Conservation (phyloP, 1,284 basidiomycete genomes). For the Cutaneotrichosporon sp. region DNA sequence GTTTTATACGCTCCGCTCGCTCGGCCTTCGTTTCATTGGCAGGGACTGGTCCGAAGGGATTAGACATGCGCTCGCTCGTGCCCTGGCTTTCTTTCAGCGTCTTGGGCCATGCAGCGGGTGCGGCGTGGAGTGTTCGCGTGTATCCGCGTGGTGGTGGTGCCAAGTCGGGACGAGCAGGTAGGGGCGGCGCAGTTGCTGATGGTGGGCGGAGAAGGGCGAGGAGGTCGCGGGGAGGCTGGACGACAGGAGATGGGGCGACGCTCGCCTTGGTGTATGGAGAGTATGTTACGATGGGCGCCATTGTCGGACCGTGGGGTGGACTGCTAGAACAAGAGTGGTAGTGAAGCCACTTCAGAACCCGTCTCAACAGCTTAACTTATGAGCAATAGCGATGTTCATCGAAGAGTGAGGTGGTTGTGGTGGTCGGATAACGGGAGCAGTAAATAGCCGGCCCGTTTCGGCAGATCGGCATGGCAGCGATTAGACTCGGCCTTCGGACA, state of each 20-base stretch:
- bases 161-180: constrained; percentile 11
- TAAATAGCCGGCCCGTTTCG: too few species aligned
- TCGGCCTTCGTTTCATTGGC: constrained; percentile 28
- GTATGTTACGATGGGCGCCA: constrained; percentile 5
- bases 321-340: too few species aligned
- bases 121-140: constrained; percentile 59
- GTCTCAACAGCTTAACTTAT: too few species aligned
- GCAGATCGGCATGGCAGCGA: too few species aligned
- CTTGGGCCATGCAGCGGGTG: constrained; percentile 66
- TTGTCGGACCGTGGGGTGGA: too few species aligned
- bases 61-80: constrained; percentile 16
- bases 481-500: too few species aligned
- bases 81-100: constrained; percentile 29
- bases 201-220: constrained; percentile 6
- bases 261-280: constrained; percentile 1
- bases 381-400: too few species aligned
- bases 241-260: neutral
- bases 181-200: neutral
- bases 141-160: constrained; percentile 45
- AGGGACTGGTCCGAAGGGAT: constrained; percentile 16
- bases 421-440: too few species aligned
- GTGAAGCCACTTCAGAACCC: too few species aligned
- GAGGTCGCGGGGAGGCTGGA: constrained; percentile 2
- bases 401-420: too few species aligned
- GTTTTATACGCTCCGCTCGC: constrained; percentile 20